These are phyloP conservation scores for Elsinoe australis DNA, from an alignment of 2,329 filamentous ascomycete genomes.

Conservation along the genomic window DNA sequence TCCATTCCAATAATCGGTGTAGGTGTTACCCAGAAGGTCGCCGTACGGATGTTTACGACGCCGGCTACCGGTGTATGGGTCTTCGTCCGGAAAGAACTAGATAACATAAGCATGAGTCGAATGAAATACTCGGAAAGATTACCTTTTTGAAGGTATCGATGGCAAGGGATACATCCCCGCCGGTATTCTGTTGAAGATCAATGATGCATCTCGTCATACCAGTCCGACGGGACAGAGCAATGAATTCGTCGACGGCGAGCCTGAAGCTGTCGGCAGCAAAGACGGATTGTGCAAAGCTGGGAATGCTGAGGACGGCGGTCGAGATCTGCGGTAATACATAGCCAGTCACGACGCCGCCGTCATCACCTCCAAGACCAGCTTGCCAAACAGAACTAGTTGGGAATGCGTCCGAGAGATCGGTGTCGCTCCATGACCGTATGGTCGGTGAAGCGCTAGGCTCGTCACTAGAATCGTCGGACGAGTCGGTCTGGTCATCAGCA, in stretches of 20 bases:
- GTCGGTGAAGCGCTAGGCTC: too few relatives aligned
- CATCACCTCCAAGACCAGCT: neutral
- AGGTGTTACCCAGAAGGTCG: slow-evolving; percentile 21
- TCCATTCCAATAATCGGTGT: slow-evolving; percentile 20
- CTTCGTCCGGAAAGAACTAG: slow-evolving; percentile 23
- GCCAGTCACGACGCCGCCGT: slow-evolving; percentile 16
- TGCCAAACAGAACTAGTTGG: neutral
- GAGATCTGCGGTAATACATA: slow-evolving; percentile 22
- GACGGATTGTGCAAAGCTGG: slow-evolving; percentile 30
- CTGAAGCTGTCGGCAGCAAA: slow-evolving; percentile 29
- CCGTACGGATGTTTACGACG: slow-evolving; percentile 21
- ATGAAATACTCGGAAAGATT: neutral
- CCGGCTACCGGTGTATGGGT: slow-evolving; percentile 22
- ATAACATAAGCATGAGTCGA: neutral
- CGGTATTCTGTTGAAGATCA: slow-evolving; percentile 26
- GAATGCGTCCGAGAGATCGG: neutral
- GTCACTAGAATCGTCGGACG: too few relatives aligned
- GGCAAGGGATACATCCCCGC: slow-evolving; percentile 22
- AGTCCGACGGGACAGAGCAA: slow-evolving; percentile 11
- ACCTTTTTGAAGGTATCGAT: slow-evolving; percentile 23
- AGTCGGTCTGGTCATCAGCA: neutral
- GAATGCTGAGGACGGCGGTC: slow-evolving; percentile 36
- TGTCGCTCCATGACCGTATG: slow-evolving; percentile 6
- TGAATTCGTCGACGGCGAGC: slow-evolving; percentile 28
- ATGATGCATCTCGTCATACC: slow-evolving; percentile 23